These are phyloP conservation scores for Symbiodinium pilosum DNA, from an alignment of 73 alveolate species.

Conservation along the genomic window DNA sequence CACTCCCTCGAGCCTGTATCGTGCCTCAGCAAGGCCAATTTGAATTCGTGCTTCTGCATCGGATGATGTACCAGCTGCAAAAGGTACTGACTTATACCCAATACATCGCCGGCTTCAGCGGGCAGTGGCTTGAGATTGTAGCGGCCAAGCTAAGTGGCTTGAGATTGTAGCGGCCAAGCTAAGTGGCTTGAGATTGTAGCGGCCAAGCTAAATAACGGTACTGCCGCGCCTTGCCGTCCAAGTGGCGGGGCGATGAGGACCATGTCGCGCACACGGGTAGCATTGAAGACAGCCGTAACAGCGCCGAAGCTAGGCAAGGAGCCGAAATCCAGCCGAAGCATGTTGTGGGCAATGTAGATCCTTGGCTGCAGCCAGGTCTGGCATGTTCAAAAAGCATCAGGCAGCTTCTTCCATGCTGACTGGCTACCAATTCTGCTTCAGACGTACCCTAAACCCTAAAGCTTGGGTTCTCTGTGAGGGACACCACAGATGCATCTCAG, in stretches of 20 bases:
- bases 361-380: neutral
- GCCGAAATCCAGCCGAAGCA: slow-evolving; percentile 62
- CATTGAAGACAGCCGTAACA: slow-evolving; percentile 42
- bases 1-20: neutral
- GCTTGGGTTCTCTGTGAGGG: neutral
- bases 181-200: too few relatives aligned
- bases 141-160: too few relatives aligned
- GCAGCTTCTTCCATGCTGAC: too few relatives aligned
- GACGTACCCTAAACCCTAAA: neutral
- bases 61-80: too few relatives aligned
- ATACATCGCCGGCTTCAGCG: too few relatives aligned
- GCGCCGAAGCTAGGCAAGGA: slow-evolving; percentile 53
- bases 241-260: slow-evolving; percentile 51
- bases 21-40: neutral
- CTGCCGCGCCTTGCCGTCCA: too few relatives aligned
- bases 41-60: neutral
- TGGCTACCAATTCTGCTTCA: too few relatives aligned
- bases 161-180: too few relatives aligned
- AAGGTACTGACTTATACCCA: too few relatives aligned
- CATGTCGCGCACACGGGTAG: slow-evolving; percentile 47
- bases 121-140: too few relatives aligned
- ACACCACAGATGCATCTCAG: neutral
- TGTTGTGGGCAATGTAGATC: slow-evolving; percentile 70
- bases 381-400: too few relatives aligned
- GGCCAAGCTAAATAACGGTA: too few relatives aligned